Evolutionary conservation across 2,329 filamentous ascomycete species (phyloP).

Genomic region (Talaromyces sp.): DNA sequence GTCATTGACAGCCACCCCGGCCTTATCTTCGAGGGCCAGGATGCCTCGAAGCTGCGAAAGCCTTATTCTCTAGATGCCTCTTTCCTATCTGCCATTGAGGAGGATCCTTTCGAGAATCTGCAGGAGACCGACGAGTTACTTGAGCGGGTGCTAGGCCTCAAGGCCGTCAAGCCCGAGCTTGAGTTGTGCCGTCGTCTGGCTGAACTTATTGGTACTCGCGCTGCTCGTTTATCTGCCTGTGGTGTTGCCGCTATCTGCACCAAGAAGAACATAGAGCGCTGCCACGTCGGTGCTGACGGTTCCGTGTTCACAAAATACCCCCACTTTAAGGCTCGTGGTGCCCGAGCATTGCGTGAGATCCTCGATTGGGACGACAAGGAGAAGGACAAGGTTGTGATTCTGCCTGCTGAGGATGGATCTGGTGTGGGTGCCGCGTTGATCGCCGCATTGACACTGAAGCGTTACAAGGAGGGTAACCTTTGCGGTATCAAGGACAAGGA

Average conservation of each 20-base stretch:
- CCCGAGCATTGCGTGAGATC: constrained; percentile 86
- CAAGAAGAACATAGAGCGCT: constrained; percentile 85
- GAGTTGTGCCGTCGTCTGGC: constrained; percentile 85
- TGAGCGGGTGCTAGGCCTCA: constrained; percentile 68
- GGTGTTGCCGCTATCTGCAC: constrained; percentile 94
- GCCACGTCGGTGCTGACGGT: constrained; percentile 94
- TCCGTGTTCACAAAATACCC: constrained; percentile 99
- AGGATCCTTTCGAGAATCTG: constrained; percentile 94
- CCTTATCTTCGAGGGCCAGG: constrained; percentile 78
- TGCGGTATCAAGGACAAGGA: constrained; percentile 55
- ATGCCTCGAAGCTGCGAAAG: constrained; percentile 75
- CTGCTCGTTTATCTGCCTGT: constrained; percentile 87
- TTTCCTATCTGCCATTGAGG: constrained; percentile 89
- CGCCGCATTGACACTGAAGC: constrained; percentile 66
- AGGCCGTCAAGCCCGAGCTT: constrained; percentile 71
- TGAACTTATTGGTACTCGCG: constrained; percentile 91
- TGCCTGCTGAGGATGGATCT: constrained; percentile 90
- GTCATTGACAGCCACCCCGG: constrained; percentile 73
- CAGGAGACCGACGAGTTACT: constrained; percentile 84
- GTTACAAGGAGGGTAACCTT: constrained; percentile 58
- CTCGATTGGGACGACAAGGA: constrained; percentile 86
- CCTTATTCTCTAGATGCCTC: constrained; percentile 88
- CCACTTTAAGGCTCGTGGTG: constrained; percentile 91
- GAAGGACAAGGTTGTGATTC: constrained; percentile 81
- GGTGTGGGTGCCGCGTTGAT: constrained; percentile 97